phyloP scores from a whole-genome alignment of 2,329 filamentous ascomycete genomes.

The Fusarium vanettenii region DNA sequence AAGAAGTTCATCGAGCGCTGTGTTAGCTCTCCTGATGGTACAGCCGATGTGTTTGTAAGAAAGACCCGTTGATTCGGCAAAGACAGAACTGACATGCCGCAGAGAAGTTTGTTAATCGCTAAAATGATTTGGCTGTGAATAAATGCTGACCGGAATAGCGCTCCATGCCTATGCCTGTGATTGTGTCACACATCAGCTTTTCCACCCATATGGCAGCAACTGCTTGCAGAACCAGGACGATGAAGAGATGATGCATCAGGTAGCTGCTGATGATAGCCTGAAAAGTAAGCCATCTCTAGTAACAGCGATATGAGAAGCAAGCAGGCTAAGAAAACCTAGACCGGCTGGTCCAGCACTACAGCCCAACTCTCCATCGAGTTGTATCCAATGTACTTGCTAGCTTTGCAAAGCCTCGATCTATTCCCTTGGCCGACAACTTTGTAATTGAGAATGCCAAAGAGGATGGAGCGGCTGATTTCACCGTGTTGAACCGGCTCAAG shows the following conservation, averaged over 20 bases:
- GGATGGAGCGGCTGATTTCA: conserved; percentile 62
- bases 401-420: conserved; percentile 65
- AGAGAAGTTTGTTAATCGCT: conserved; percentile 46
- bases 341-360: conserved; percentile 69
- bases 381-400: conserved; percentile 59
- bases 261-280: conserved; percentile 75
- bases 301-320: no score
- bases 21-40: conserved; percentile 54
- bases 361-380: conserved; percentile 61
- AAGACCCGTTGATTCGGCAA: background rate
- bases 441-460: conserved; percentile 64
- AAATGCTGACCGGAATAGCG: conserved; percentile 40
- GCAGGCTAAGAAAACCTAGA: conserved; percentile 54
- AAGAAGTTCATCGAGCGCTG: conserved; percentile 66
- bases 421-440: conserved; percentile 69
- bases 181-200: conserved; percentile 76
- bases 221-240: conserved; percentile 68
- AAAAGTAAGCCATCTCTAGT: conserved; percentile 61
- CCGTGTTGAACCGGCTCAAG: conserved; percentile 68
- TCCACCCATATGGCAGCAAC: conserved; percentile 72
- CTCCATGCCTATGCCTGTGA: conserved; percentile 78
- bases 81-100: conserved; percentile 17
- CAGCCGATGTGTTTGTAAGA: conserved; percentile 71
- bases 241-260: conserved; percentile 74
- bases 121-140: background rate